These are phyloP conservation scores for Austroboletus eburneus DNA, from an alignment of 768 basidiomycete species.

Conservation along the genomic window DNA sequence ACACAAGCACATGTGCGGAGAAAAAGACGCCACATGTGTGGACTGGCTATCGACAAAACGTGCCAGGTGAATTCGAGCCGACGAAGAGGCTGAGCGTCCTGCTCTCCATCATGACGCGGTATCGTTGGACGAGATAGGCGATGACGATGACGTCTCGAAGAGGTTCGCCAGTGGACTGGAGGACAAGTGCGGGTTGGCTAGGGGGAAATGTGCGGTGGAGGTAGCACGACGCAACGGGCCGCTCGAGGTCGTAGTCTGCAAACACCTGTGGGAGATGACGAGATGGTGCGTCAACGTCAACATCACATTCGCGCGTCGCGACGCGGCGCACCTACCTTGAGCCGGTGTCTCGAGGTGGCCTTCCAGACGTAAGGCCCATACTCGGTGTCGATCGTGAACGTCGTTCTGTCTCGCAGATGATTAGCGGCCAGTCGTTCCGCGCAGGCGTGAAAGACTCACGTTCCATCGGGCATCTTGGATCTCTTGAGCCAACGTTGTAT, in stretches of 20 bases:
- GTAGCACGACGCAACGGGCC: constrained; percentile 20
- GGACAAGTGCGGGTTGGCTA: constrained; percentile 17
- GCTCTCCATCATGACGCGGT: constrained; percentile 22
- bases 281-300: not conserved
- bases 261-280: constrained; percentile 16
- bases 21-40: too few relatives aligned
- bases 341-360: constrained; percentile 17
- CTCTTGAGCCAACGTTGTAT: constrained; percentile 28
- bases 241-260: constrained; percentile 21
- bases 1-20: too few relatives aligned
- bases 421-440: not conserved
- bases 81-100: constrained; percentile 25
- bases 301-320: not conserved
- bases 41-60: too few relatives aligned
- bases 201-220: constrained; percentile 6
- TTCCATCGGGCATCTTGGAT: constrained; percentile 20
- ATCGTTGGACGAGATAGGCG: constrained; percentile 26
- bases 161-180: constrained; percentile 23
- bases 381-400: constrained; percentile 20
- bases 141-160: constrained; percentile 29
- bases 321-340: constrained; percentile 16
- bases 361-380: constrained; percentile 28
- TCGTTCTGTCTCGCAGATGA: constrained; percentile 11
- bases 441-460: constrained; percentile 17
- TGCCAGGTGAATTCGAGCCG: too few relatives aligned